These are phyloP conservation scores for Penicillium steckii DNA, from an alignment of 495 filamentous ascomycete species.

Conservation along the genomic window DNA sequence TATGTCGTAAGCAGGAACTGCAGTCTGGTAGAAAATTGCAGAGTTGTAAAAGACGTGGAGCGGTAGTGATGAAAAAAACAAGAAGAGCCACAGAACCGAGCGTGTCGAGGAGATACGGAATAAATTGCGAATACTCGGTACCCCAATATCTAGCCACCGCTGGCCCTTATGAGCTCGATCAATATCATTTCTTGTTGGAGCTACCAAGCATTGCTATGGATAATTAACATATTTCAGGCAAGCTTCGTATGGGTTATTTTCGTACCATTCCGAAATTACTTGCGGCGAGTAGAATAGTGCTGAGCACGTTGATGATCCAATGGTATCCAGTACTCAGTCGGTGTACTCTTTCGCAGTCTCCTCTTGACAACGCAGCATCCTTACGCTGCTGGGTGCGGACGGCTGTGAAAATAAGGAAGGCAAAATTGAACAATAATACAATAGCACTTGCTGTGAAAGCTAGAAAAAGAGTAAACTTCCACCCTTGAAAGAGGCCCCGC, in stretches of 20 bases:
- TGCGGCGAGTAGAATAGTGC: neutral
- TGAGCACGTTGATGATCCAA: neutral
- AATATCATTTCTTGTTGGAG: neutral
- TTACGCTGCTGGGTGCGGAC: neutral
- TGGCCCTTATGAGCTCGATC: neutral
- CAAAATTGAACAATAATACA: neutral
- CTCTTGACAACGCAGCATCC: neutral
- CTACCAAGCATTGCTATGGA: conserved; percentile 6
- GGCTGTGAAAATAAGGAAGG: neutral
- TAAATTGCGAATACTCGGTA: conserved; percentile 1
- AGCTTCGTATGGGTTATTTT: neutral
- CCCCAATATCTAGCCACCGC: conserved; percentile 2
- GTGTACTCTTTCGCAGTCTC: neutral
- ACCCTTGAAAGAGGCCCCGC: neutral
- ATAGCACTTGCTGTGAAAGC: neutral
- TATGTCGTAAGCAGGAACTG: neutral
- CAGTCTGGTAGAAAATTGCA: neutral
- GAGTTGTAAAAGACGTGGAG: neutral
- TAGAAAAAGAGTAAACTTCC: conserved; percentile 1
- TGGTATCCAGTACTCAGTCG: neutral
- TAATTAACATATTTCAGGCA: too few species aligned
- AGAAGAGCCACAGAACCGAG: neutral
- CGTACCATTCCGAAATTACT: conserved; percentile 10
- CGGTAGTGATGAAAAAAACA: neutral
- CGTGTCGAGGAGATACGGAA: neutral